These are phyloP conservation scores for Rhizopus arrhizus DNA, from an alignment of 371 early-diverging fungal genomes.

Conservation along the genomic window DNA sequence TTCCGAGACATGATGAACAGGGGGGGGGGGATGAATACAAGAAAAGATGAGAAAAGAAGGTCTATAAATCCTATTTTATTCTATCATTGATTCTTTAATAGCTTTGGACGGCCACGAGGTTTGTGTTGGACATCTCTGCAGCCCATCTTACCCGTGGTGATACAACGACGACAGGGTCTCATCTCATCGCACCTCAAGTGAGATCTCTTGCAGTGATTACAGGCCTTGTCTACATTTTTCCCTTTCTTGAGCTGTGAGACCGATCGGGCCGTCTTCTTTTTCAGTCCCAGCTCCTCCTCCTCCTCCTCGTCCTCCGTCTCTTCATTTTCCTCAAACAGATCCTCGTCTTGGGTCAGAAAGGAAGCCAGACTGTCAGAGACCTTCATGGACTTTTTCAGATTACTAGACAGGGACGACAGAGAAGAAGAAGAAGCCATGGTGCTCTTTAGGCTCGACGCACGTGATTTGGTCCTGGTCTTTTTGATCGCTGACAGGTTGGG, in stretches of 20 bases:
- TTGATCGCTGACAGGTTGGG: constrained; percentile 7
- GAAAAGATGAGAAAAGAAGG: no score
- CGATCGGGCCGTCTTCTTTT: background rate
- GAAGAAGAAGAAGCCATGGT: constrained; percentile 28
- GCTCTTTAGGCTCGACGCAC: constrained; percentile 8
- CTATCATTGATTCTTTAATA: background rate
- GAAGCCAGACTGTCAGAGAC: constrained; percentile 24
- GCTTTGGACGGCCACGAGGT: constrained; percentile 46
- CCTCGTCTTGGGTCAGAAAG: constrained; percentile 12
- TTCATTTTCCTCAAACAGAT: constrained; percentile 2
- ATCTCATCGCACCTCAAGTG: constrained; percentile 53
- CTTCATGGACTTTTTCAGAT: constrained; percentile 25
- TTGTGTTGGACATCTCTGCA: constrained; percentile 56
- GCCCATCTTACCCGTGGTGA: constrained; percentile 48
- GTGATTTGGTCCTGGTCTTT: constrained; percentile 7
- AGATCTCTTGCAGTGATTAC: constrained; percentile 53
- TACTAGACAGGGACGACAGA: constrained; percentile 20
- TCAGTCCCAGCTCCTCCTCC: constrained; percentile 17
- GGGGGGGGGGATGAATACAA: no score
- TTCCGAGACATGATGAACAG: no score
- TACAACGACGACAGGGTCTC: constrained; percentile 51
- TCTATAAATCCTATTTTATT: background rate
- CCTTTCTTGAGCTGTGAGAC: constrained; percentile 32
- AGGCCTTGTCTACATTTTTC: constrained; percentile 51
- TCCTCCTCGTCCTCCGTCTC: constrained; percentile 33